A percentile compares a stretch with the other conserved stretches of the same genome.
These are phyloP conservation scores for Neopestalotiopsis clavispora DNA, from an alignment of 2,329 filamentous ascomycete genomes.

Conservation along the genomic window DNA sequence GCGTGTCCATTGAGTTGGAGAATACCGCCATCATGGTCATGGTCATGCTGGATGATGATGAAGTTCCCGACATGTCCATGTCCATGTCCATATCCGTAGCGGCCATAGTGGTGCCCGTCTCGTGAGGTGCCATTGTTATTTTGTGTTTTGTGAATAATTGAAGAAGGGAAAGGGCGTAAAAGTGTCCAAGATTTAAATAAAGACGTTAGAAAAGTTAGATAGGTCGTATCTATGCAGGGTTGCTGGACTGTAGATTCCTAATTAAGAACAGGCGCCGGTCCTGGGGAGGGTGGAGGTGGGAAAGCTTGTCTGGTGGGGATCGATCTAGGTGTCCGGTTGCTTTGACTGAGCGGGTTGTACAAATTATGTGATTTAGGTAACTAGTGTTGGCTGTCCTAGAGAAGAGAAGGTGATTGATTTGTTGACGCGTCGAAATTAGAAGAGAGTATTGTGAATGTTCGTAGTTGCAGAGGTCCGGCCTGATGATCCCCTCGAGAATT, in stretches of 20 bases:
- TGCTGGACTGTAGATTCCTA: background rate
- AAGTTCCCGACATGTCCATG: conserved; percentile 27
- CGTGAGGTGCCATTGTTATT: conserved; percentile 2
- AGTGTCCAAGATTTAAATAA: background rate
- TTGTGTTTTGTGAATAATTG: background rate
- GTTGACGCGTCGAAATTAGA: background rate
- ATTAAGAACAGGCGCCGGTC: conserved; percentile 14
- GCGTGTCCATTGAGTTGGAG: conserved; percentile 53
- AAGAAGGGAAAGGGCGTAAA: background rate
- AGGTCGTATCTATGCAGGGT: background rate
- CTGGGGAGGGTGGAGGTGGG: background rate
- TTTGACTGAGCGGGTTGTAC: background rate
- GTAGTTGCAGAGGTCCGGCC: conserved; percentile 5
- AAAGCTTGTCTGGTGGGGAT: background rate
- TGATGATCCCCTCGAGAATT: background rate
- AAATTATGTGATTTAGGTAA: background rate
- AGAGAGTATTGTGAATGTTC: background rate
- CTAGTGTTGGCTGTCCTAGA: background rate
- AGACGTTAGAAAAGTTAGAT: background rate
- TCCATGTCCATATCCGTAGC: conserved; percentile 25
- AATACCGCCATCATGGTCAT: conserved; percentile 61
- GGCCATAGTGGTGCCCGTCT: background rate
- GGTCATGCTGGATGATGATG: conserved; percentile 22
- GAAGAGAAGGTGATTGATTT: background rate
- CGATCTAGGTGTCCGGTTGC: background rate